Evolutionary conservation across 2,329 filamentous ascomycete species (phyloP), one percentile per base, ranked within the genome.

Genomic region (Didymella exigua): DNA sequence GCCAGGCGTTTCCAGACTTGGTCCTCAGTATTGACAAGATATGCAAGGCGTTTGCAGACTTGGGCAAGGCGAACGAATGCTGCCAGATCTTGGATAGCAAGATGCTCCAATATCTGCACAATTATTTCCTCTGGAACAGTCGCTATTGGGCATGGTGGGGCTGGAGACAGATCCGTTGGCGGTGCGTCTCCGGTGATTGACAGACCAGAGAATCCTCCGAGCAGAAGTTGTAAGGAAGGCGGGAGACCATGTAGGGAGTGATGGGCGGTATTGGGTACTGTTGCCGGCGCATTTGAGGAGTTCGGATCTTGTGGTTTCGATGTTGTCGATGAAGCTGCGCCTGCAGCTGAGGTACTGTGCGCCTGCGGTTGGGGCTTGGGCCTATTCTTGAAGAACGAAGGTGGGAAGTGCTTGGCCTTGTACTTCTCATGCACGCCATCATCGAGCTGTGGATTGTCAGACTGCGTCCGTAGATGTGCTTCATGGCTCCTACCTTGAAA

Each of bases 1-100:
- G 89, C 90, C 4, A 96, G 77, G 16, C 86, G 84, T 55, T 88
- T 90, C 93, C 95, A 99, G 66, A 96, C 89, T 37, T 84, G 84
- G 66, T 96, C 89, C 72, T 98, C 93, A 5, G 89, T 90, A 26
- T 86, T 81, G 44, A 96, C 88, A 18, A 98, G 84, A 71, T 89
- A 97, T 19, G 93, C 92, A 37, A 98, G 79, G 13, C 89, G 86
- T 73, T 91, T 96, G 79, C 93, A 98, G 2, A 96, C 93, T 59
- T 88, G 84, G 0, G 91, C 83, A 14, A 93, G 80, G 21, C 90
- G 88, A 18, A 83, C 84, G 65, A 96, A 93, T 33, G 89, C 85
- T 3, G 88, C 89, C 0, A 96, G 82, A 62, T 99, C 95, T 26
- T 79, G 70, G 38, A 89, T 71, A 1, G 91, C 93, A 0, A 95